Evolutionary conservation across 2,329 filamentous ascomycete genomes (phyloP).

Genomic region (Penicillium sp.): DNA sequence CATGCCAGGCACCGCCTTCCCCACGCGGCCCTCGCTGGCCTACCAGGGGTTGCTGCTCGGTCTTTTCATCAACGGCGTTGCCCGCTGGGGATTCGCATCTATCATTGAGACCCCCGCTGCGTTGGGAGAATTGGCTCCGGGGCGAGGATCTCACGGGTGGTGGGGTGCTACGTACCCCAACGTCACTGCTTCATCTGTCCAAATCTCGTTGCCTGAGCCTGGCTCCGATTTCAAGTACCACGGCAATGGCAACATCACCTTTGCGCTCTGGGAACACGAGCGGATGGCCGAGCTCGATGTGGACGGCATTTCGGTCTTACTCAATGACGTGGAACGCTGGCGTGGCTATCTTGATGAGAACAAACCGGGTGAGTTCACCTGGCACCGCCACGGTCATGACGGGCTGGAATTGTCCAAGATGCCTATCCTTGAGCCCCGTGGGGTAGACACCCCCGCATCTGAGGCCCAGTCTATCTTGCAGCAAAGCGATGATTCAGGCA

Average conservation of each 20-base stretch:
- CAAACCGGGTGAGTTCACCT: slow-evolving; percentile 51
- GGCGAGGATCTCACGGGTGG: slow-evolving; percentile 47
- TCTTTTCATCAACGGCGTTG: slow-evolving; percentile 90
- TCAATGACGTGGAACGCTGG: slow-evolving; percentile 66
- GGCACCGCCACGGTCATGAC: slow-evolving; percentile 47
- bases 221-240: slow-evolving; percentile 30
- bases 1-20: slow-evolving; percentile 83
- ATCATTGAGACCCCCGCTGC: slow-evolving; percentile 79
- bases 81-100: slow-evolving; percentile 89
- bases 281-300: slow-evolving; percentile 44
- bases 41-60: slow-evolving; percentile 91
- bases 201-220: slow-evolving; percentile 46
- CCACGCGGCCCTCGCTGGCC: slow-evolving; percentile 78
- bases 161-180: slow-evolving; percentile 52
- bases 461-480: slow-evolving; percentile 13
- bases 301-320: slow-evolving; percentile 61
- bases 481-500: slow-evolving; percentile 24
- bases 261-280: slow-evolving; percentile 44
- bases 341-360: slow-evolving; percentile 57
- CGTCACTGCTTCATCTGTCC: slow-evolving; percentile 51
- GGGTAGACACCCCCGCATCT: slow-evolving; percentile 14
- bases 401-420: slow-evolving; percentile 38
- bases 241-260: slow-evolving; percentile 50
- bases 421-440: slow-evolving; percentile 26
- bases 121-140: slow-evolving; percentile 56